Base-by-base conservation (phyloP, 805 yeast species). In the Monosporozyma servazzii region DNA sequence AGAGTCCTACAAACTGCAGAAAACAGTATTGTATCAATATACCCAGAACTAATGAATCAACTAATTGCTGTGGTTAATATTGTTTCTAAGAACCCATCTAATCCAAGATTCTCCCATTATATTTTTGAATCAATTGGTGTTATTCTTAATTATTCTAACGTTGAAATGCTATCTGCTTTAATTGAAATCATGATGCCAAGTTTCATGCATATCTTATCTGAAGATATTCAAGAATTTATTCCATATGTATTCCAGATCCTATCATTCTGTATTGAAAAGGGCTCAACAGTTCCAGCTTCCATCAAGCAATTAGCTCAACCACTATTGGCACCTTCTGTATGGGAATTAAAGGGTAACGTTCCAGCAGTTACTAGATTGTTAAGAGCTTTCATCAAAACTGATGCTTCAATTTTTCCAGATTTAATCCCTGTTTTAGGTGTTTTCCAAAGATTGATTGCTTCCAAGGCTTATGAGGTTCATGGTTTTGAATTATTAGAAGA, bases 221-320 rank as follows among this genome's bases (percentile, higher is more conserved):
- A 81, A 48, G 98, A 93, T 60, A 86, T 93, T 45, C 91, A 90
- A 59, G 99, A 93, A 70, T 93, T 93, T 64, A 82, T 87, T 17
- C 97, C 98, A 10, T 93, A 93, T 63, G 82, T 85, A 5, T 85
- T 95, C 69, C 99, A 93, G 71, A 75, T 93, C n/a, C 73, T 93
- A 53, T 83, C 97, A 1, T 88, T 72, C 63, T 67, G 87, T 56
- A 73, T 93, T 45, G 95, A 86, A 57, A 71, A 72, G 20, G 57
- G 57, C 1, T 58, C 69, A 0, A 71, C 76, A 1, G 72, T 93
- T 23, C 93, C 97, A 1, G 75, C 71, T 0, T 72, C 81, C 30
- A 87, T 80, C 62, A 77, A 75, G 51, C 81, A 78, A 51, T 73
- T 93, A 47, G 75, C 88, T 20, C 81, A 81, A 56, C 98, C 99